Percentiles rank a stretch among this genome's conserved stretches.
phyloP scores from a whole-genome alignment of 2,329 filamentous ascomycete genomes.

The Pyrenochaeta sp. region DNA sequence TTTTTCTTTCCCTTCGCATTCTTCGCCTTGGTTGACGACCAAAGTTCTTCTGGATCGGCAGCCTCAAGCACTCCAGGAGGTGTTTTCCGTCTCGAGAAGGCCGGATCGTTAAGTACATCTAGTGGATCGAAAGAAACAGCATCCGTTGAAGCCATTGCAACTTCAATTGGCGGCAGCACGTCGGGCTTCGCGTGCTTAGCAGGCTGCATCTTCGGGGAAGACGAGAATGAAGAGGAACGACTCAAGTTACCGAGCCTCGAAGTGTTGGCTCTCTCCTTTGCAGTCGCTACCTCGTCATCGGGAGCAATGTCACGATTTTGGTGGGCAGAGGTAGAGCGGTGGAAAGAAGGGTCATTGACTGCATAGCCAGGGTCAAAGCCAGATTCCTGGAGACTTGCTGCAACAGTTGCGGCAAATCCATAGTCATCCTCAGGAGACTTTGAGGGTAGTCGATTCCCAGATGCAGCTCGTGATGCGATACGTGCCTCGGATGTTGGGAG shows the following conservation, averaged over 20 bases:
- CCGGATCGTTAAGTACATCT: conserved; percentile 47
- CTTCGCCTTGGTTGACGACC: conserved; percentile 52
- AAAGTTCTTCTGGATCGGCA: conserved; percentile 47
- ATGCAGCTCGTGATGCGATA: conserved; percentile 22
- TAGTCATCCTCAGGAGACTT: conserved; percentile 48
- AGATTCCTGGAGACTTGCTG: conserved; percentile 56
- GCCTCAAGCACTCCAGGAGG: conserved; percentile 46
- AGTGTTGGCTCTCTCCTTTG: conserved; percentile 37
- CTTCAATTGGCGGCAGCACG: conserved; percentile 46
- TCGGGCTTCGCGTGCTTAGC: conserved; percentile 21
- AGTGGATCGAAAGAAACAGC: conserved; percentile 49
- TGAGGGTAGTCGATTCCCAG: conserved; percentile 20
- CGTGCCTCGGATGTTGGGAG: conserved; percentile 20
- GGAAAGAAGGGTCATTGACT: conserved; percentile 52
- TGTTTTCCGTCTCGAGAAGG: conserved; percentile 45
- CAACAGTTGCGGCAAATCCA: conserved; percentile 59
- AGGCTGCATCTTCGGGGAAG: conserved; percentile 33
- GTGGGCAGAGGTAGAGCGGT: conserved; percentile 38
- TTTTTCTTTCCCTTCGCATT: conserved; percentile 58
- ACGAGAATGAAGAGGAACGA: conserved; percentile 39
- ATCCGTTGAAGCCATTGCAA: conserved; percentile 41
- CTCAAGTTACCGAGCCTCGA: conserved; percentile 42
- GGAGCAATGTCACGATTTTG: conserved; percentile 37
- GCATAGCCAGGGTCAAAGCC: conserved; percentile 58
- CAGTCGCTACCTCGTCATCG: conserved; percentile 44